Conservation (phyloP, 768 basidiomycete genomes). For the Cubamyces sp. region DNA sequence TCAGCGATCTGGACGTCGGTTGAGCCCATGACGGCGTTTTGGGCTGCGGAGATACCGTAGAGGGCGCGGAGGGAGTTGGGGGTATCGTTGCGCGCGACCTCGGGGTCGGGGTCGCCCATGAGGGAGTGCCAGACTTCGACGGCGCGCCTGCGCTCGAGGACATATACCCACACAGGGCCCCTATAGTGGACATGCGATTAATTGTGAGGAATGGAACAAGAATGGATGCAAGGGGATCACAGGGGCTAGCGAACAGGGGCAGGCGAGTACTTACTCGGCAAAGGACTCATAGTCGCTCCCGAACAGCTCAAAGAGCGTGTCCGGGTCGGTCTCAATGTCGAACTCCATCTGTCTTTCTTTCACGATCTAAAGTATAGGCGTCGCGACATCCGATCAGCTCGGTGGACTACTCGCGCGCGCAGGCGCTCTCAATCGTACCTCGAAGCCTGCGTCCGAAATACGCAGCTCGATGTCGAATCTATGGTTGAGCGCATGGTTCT, state of each 20-base stretch:
- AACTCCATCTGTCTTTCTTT: slow-evolving; percentile 92
- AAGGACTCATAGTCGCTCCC: slow-evolving; percentile 76
- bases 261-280: slow-evolving; percentile 63
- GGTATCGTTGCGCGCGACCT: slow-evolving; percentile 53
- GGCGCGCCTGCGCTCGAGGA: slow-evolving; percentile 80
- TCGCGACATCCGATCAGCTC: slow-evolving; percentile 13
- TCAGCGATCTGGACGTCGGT: slow-evolving; percentile 71
- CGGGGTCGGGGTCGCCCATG: slow-evolving; percentile 70
- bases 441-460: slow-evolving; percentile 81
- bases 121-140: slow-evolving; percentile 81
- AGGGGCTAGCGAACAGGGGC: slow-evolving; percentile 1
- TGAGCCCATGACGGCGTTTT: slow-evolving; percentile 78
- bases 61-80: slow-evolving; percentile 74
- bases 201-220: background rate
- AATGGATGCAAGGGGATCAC: background rate
- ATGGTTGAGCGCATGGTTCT: slow-evolving; percentile 71
- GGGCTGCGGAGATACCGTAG: slow-evolving; percentile 56
- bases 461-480: slow-evolving; percentile 81
- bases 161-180: slow-evolving; percentile 90
- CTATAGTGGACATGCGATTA: slow-evolving; percentile 39
- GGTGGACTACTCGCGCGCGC: background rate
- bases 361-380: slow-evolving; percentile 57
- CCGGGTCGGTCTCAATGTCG: slow-evolving; percentile 81
- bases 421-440: slow-evolving; percentile 53
- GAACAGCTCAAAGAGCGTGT: slow-evolving; percentile 78